Percentiles rank a stretch among this genome's conserved stretches.
Evolutionary conservation across 2,329 filamentous ascomycete genomes (phyloP).

Genomic region (Diaporthe citri): DNA sequence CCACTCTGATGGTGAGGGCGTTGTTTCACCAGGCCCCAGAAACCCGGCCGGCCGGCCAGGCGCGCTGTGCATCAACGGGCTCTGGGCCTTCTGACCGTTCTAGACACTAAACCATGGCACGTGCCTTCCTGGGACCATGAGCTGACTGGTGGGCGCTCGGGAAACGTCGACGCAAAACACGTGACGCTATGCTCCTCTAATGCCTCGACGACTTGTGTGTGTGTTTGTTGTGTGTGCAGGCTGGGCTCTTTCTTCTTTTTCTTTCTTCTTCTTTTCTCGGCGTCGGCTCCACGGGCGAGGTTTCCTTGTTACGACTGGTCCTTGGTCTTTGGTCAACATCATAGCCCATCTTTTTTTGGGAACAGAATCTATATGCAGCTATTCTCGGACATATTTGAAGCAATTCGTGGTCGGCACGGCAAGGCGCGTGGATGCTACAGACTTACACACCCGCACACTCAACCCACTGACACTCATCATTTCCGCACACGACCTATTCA

Average conservation of each 20-base stretch:
- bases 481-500: background rate
- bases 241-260: background rate
- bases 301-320: conserved; percentile 24
- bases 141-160: background rate
- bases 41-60: background rate
- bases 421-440: conserved; percentile 15
- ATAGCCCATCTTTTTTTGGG: conserved; percentile 8
- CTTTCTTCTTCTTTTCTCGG: background rate
- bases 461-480: background rate
- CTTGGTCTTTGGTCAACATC: conserved; percentile 22
- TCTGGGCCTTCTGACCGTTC: background rate
- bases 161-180: background rate
- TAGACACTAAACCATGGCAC: background rate
- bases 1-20: too few species aligned
- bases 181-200: background rate
- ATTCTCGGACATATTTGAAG: conserved; percentile 17
- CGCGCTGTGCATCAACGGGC: background rate
- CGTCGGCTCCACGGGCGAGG: conserved; percentile 1
- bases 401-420: conserved; percentile 13
- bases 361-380: conserved; percentile 21
- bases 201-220: conserved; percentile 11
- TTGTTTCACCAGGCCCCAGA: background rate
- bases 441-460: background rate
- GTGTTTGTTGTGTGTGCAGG: background rate
- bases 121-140: background rate